Percentiles rank a stretch among this genome's conserved stretches.
phyloP scores from a whole-genome alignment of 2,329 filamentous ascomycete genomes.

The Trichoderma sp. region DNA sequence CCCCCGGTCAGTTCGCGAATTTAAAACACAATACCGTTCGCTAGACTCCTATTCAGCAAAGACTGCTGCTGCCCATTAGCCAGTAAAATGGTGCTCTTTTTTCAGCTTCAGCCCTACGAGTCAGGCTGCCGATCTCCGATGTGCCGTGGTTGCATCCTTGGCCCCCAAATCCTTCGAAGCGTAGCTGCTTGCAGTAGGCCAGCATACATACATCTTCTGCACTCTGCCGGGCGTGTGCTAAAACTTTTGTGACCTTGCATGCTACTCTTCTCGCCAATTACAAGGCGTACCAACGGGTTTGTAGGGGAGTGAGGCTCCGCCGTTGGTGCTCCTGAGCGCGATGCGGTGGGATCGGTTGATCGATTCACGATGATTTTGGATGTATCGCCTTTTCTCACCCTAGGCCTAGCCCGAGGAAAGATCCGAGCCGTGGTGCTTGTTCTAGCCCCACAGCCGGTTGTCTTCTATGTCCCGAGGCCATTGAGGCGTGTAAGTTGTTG shows the following conservation, averaged over 20 bases:
- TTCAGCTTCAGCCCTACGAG: constrained; percentile 20
- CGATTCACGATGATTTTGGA: constrained; percentile 4
- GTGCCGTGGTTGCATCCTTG: constrained; percentile 22
- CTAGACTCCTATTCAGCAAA: neutral
- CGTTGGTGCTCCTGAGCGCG: neutral
- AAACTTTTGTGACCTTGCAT: constrained; percentile 17
- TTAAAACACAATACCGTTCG: neutral
- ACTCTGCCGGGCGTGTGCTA: constrained; percentile 1
- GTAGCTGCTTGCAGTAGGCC: constrained; percentile 13
- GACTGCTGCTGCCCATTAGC: neutral
- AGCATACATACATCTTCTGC: neutral
- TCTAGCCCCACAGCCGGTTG: neutral
- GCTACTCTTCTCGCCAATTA: constrained; percentile 13
- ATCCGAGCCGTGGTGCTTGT: neutral
- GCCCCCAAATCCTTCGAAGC: constrained; percentile 21
- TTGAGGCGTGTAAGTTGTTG: neutral
- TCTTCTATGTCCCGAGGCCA: neutral
- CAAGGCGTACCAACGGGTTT: neutral
- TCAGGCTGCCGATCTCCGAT: constrained; percentile 22
- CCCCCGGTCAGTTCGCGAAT: neutral
- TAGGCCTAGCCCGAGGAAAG: constrained; percentile 1
- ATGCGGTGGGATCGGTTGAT: constrained; percentile 9
- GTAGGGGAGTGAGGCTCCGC: constrained; percentile 5
- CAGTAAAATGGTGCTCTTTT: constrained; percentile 18
- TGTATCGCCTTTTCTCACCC: neutral